Evolutionary conservation across 2,329 filamentous ascomycete species (phyloP).

Genomic region (Cladosporium sp.): DNA sequence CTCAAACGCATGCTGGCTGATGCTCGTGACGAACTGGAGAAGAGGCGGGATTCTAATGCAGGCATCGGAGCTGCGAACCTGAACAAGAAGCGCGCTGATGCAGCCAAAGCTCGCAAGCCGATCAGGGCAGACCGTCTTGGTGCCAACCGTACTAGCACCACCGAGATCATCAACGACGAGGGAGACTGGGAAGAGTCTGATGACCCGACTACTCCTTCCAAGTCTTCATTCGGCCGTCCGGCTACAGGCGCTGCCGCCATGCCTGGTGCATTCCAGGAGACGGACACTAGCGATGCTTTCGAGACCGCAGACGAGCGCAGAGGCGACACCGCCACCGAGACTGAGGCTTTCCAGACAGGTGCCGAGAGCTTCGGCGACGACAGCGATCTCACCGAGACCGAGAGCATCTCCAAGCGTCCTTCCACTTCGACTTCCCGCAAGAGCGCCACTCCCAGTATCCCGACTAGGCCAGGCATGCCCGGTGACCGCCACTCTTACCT

Average conservation of each 20-base stretch:
- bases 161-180: constrained; percentile 72
- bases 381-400: constrained; percentile 79
- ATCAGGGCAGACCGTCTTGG: constrained; percentile 65
- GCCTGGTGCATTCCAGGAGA: constrained; percentile 26
- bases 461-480: constrained; percentile 18
- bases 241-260: constrained; percentile 26
- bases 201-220: constrained; percentile 52
- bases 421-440: background rate
- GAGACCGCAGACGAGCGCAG: constrained; percentile 69
- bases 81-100: constrained; percentile 55
- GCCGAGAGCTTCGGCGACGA: constrained; percentile 68
- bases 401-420: constrained; percentile 41
- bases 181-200: constrained; percentile 88
- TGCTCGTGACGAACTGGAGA: constrained; percentile 81
- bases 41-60: constrained; percentile 47
- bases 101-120: constrained; percentile 62
- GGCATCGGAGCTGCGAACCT: constrained; percentile 38
- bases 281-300: constrained; percentile 51
- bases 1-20: constrained; percentile 93
- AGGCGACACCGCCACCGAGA: constrained; percentile 56
- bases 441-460: constrained; percentile 2
- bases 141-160: constrained; percentile 63
- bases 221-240: constrained; percentile 22
- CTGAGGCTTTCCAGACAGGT: constrained; percentile 93
- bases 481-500: constrained; percentile 64